A percentile compares a stretch with the other conserved stretches of the same genome.
phyloP scores from a whole-genome alignment of 345 rosid genomes.

The Adansonia digitata region DNA sequence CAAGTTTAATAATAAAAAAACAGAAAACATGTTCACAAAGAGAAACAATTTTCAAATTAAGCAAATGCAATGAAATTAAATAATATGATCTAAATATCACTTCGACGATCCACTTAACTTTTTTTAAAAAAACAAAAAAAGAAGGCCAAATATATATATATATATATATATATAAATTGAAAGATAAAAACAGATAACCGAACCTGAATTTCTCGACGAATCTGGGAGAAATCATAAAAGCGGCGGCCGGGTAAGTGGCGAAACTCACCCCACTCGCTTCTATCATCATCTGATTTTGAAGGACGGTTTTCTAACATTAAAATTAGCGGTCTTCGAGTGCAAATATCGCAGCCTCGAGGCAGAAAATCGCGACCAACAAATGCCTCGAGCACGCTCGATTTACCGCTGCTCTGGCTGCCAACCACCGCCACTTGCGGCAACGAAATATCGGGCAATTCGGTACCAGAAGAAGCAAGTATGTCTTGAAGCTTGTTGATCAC shows the following conservation, averaged over 20 bases:
- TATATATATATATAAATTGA: not conserved
- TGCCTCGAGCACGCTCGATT: slow-evolving; percentile 46
- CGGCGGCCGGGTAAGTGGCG: slow-evolving; percentile 33
- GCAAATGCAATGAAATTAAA: not conserved
- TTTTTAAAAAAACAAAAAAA: no score
- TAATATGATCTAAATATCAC: not conserved
- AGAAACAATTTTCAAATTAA: not conserved
- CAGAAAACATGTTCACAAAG: not conserved
- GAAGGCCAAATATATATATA: not conserved
- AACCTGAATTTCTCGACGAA: slow-evolving; percentile 42
- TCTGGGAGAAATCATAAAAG: slow-evolving; percentile 29
- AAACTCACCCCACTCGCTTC: slow-evolving; percentile 40
- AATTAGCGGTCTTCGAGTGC: slow-evolving; percentile 39
- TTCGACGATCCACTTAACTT: not conserved
- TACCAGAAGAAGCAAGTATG: slow-evolving; percentile 26
- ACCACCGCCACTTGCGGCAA: slow-evolving; percentile 53
- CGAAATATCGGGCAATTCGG: slow-evolving; percentile 20
- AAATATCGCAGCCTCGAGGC: slow-evolving; percentile 43
- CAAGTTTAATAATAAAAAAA: not conserved
- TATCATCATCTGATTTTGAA: slow-evolving; percentile 8
- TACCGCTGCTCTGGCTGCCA: slow-evolving; percentile 55
- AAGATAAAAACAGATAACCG: not conserved
- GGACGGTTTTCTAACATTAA: slow-evolving; percentile 31
- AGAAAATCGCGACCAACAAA: slow-evolving; percentile 48
- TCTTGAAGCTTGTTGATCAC: slow-evolving; percentile 32